Evolutionary conservation across 768 basidiomycete genomes (phyloP), one percentile per base, ranked within the genome.

Genomic region (Russula sp.): DNA sequence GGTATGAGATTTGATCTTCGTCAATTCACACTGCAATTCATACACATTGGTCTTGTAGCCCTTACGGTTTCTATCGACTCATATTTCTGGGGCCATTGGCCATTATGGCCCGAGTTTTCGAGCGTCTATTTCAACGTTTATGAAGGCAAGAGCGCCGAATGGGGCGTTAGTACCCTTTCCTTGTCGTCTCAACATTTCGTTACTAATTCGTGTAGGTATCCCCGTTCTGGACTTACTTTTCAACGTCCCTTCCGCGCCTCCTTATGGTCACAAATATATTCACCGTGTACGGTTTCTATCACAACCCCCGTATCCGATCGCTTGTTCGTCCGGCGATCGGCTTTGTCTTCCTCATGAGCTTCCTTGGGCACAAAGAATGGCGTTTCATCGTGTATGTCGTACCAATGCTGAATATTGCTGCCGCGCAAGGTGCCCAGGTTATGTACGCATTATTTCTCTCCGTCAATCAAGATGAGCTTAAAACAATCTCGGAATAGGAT

Each of bases 311-410:
- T 10, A 76, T 85, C 50, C 80, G 82, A 4, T 71, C 75, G 3
- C 76, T 89, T 42, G 74, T 87, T 5, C 55, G 80, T 11, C 83
- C 87, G 0, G 78, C 83, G 2, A 30, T 86, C 5, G 62, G 71
- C 0, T 90, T 88, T 64, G 71, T 92, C 9, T 73, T 71, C 2
- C 69, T 87, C 3, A 83, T 98, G 73, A 94, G 93, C 72, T 78
- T 72, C 34, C 78, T 98, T 1, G 87, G 84, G 0, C 97, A 99
- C 76, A 99, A 99, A 73, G 97, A 99, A 75, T 99, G 97, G 97
- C 83, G 97, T 8, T 99, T 99, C 75, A 79, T 98, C 62, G 81
- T 93, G 9, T 98, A 98, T 71, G 81, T 86, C 20, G 83, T 98
- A 0, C 94, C 95, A 0, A 72, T 84, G 2, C 78, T 93, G 74